Conservation (phyloP, 1,139 yeast genomes). For the Sugiyamaella grinbergsii region DNA sequence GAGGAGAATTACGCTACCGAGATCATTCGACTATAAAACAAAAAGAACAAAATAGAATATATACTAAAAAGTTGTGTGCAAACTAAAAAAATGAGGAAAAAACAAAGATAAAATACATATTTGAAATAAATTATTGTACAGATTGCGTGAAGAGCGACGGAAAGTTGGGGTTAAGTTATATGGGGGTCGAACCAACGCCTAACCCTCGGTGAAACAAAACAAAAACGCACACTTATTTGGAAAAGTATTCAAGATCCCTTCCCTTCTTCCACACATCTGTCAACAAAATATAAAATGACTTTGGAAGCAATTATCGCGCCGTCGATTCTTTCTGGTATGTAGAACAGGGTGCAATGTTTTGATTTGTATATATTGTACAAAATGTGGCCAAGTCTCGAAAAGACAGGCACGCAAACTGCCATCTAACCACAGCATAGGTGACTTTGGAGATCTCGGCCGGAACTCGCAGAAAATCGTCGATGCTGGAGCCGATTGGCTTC, state of each 20-base stretch:
- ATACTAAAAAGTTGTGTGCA: no score
- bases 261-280: not conserved
- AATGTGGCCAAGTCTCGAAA: not conserved
- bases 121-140: no score
- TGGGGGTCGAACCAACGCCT: not conserved
- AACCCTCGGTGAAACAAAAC: no score
- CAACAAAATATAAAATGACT: constrained; percentile 6
- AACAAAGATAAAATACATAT: no score
- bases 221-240: no score
- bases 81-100: no score
- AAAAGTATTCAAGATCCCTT: no score
- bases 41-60: no score
- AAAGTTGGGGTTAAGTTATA: not conserved
- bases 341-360: no score
- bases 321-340: constrained; percentile 80
- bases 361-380: not conserved
- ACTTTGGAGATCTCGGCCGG: constrained; percentile 84
- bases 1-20: not conserved
- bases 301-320: constrained; percentile 82
- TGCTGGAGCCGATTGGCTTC: constrained; percentile 91
- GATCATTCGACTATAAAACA: no score
- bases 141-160: no score
- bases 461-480: constrained; percentile 81
- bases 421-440: constrained; percentile 41
- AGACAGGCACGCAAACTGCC: no score